Evolutionary conservation across 768 basidiomycete species (phyloP).

Genomic region (Asterophora lycoperdoides): DNA sequence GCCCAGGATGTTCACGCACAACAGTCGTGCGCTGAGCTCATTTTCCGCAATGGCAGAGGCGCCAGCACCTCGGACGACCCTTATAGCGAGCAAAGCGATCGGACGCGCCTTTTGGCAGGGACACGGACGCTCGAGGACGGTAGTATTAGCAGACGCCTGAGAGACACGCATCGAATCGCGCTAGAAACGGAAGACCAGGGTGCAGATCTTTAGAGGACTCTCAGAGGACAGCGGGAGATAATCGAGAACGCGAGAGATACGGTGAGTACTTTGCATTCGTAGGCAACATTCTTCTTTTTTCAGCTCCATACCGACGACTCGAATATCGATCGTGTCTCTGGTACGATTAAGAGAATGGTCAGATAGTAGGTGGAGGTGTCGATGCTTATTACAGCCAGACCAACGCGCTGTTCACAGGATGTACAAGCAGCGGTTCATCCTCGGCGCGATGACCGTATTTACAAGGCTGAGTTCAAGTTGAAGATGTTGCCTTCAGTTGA

Average conservation of each 20-base stretch:
- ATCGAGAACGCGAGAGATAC: conserved; percentile 85
- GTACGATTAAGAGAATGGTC: conserved; percentile 91
- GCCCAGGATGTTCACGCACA: conserved; percentile 64
- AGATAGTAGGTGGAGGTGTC: conserved; percentile 61
- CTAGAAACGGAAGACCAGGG: conserved; percentile 90
- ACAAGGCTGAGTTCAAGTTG: too few relatives aligned
- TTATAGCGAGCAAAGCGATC: conserved; percentile 56
- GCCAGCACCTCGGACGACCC: conserved; percentile 60
- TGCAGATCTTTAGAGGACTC: conserved; percentile 76
- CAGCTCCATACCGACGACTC: conserved; percentile 79
- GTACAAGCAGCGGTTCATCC: conserved; percentile 85
- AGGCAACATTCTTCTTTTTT: background rate
- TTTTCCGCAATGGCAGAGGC: conserved; percentile 22
- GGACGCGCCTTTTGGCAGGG: conserved; percentile 69
- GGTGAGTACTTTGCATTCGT: conserved; percentile 38
- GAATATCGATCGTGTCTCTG: conserved; percentile 81
- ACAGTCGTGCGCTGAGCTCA: conserved; percentile 54
- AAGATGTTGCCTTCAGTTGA: too few relatives aligned
- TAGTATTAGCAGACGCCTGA: conserved; percentile 58
- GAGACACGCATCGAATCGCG: conserved; percentile 82
- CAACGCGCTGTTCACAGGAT: conserved; percentile 48
- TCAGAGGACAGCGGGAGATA: conserved; percentile 84
- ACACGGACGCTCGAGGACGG: conserved; percentile 74
- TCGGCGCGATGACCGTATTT: conserved; percentile 70
- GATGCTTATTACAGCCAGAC: background rate